Percentiles rank a stretch among this genome's conserved stretches.
Evolutionary conservation across 257 asterid species (phyloP).

Genomic region (Solanum sejunctum): DNA sequence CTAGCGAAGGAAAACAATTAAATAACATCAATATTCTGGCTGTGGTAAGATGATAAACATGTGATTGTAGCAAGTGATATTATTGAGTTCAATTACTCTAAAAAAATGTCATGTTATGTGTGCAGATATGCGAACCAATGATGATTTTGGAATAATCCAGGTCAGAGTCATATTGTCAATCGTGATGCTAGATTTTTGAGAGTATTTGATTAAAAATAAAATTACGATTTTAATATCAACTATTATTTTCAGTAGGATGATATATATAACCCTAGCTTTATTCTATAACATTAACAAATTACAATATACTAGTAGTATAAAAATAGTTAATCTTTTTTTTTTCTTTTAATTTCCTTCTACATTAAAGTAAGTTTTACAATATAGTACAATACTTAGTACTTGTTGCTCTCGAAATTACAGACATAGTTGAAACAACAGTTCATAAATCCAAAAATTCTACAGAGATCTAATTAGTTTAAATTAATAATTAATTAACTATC

Average conservation of each 20-base stretch:
- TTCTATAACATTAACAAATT: background rate
- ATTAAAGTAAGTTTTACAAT: background rate
- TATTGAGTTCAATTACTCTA: no score
- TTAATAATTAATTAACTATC: background rate
- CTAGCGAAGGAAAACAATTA: no score
- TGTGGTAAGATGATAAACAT: no score
- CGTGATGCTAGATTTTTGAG: background rate
- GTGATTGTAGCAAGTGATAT: no score
- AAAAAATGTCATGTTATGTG: no score
- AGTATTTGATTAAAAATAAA: background rate
- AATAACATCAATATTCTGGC: background rate
- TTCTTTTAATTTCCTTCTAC: background rate
- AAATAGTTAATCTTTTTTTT: background rate
- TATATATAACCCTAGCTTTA: background rate
- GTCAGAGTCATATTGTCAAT: background rate
- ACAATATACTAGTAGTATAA: background rate
- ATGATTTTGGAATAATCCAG: background rate
- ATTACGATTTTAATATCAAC: background rate
- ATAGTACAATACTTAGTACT: background rate
- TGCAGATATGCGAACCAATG: no score
- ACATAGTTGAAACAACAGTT: background rate
- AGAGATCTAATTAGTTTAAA: background rate
- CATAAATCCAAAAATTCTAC: background rate
- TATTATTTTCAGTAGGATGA: background rate
- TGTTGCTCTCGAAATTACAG: background rate